These are phyloP conservation scores for Benincasa hispida DNA, from an alignment of 306 rosid species.

Conservation along the genomic window DNA sequence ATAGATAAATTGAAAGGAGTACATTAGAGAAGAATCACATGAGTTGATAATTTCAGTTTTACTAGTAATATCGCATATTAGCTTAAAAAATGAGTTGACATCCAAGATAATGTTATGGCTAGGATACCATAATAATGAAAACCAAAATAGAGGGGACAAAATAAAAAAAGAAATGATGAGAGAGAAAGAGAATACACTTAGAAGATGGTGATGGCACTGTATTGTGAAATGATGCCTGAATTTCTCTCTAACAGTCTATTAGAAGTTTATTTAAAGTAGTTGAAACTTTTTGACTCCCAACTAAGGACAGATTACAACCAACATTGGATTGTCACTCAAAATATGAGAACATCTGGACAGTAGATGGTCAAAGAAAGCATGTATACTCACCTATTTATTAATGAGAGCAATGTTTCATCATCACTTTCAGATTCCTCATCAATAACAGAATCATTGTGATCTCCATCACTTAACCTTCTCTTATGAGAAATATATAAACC, in stretches of 20 bases:
- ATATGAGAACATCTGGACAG: constrained; percentile 3
- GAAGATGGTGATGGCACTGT: background rate
- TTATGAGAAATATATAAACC: constrained; percentile 43
- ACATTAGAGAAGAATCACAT: background rate
- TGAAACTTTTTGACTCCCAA: background rate
- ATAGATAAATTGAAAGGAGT: background rate
- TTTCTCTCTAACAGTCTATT: background rate
- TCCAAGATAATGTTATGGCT: background rate
- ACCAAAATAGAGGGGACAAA: background rate
- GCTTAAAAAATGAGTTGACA: background rate
- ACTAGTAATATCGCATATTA: background rate
- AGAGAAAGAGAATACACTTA: background rate
- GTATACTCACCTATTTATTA: constrained; percentile 39
- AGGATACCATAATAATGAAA: background rate
- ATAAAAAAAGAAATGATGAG: background rate
- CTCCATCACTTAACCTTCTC: constrained; percentile 36
- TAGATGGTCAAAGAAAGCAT: background rate
- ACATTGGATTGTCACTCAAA: background rate
- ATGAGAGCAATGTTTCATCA: constrained; percentile 54
- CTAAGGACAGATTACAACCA: background rate
- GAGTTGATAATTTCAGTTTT: background rate
- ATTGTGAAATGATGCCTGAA: background rate
- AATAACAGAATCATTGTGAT: constrained; percentile 17
- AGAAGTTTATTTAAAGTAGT: background rate
- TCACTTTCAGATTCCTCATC: constrained; percentile 40